phyloP scores from a whole-genome alignment of 2,329 filamentous ascomycete species.

The Exophiala spinifera region DNA sequence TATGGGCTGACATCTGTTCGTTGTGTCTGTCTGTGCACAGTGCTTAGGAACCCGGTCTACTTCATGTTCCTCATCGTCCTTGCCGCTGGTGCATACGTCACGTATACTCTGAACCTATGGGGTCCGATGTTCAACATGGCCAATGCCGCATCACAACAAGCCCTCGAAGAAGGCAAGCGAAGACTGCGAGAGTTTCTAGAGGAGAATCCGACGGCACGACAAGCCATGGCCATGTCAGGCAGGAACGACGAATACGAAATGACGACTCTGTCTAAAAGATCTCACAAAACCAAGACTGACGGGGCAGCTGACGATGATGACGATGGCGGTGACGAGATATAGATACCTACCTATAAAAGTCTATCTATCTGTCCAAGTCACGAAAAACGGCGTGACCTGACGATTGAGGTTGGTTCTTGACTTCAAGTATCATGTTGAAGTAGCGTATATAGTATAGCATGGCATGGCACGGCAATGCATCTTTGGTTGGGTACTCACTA shows the following conservation, averaged over 20 bases:
- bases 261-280: conserved; percentile 34
- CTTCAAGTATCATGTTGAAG: too few species aligned
- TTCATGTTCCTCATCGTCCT: conserved; percentile 83
- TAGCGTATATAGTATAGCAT: too few species aligned
- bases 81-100: conserved; percentile 76
- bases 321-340: conserved; percentile 13
- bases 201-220: conserved; percentile 76
- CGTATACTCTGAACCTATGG: conserved; percentile 90
- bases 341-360: too few species aligned
- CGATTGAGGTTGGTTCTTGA: too few species aligned
- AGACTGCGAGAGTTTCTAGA: conserved; percentile 86
- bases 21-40: too few species aligned
- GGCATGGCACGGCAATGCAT: too few species aligned
- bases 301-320: conserved; percentile 23
- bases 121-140: conserved; percentile 95
- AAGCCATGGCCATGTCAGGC: conserved; percentile 71
- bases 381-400: too few species aligned
- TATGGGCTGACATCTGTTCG: conserved; percentile 28
- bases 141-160: conserved; percentile 82
- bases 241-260: conserved; percentile 59
- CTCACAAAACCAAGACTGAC: conserved; percentile 16
- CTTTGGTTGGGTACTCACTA: too few species aligned
- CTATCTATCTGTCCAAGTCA: too few species aligned
- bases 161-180: conserved; percentile 86
- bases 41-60: conserved; percentile 88